A percentile compares a stretch with the other conserved stretches of the same genome.
These are phyloP conservation scores for Tephrocybe rancida DNA, from an alignment of 768 basidiomycete genomes.

Conservation along the genomic window DNA sequence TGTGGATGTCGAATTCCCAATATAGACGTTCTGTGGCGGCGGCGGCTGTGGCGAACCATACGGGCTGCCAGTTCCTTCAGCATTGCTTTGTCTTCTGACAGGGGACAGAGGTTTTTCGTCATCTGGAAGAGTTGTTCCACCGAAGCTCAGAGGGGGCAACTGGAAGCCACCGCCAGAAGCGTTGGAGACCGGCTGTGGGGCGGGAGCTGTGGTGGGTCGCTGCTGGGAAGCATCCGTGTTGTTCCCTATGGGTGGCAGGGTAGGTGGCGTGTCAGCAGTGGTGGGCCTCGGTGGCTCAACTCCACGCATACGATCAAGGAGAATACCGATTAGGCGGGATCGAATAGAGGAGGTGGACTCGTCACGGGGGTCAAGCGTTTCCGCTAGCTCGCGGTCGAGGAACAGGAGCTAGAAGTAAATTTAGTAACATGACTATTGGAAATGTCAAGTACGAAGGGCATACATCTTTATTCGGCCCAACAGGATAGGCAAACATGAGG, in stretches of 20 bases:
- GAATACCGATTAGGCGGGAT: constrained; percentile 59
- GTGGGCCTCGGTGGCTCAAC: constrained; percentile 22
- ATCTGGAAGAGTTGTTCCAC: constrained; percentile 17
- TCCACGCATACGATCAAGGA: constrained; percentile 64
- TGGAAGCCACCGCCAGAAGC: constrained; percentile 38
- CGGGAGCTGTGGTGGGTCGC: constrained; percentile 4
- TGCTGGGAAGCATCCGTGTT: constrained; percentile 9
- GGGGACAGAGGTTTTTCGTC: constrained; percentile 22
- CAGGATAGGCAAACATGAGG: constrained; percentile 94
- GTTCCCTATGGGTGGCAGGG: constrained; percentile 35
- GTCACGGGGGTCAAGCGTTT: constrained; percentile 74
- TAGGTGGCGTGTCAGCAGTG: constrained; percentile 31
- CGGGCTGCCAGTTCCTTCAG: constrained; percentile 4
- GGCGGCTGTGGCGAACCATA: not conserved
- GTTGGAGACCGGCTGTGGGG: constrained; percentile 11
- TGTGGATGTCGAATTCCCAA: constrained; percentile 11
- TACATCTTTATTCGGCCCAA: constrained; percentile 83
- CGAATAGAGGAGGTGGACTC: constrained; percentile 77
- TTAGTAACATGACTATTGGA: constrained; percentile 12
- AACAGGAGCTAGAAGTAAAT: constrained; percentile 66
- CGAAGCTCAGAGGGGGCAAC: constrained; percentile 64
- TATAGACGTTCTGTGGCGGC: not conserved
- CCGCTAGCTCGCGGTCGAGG: constrained; percentile 82
- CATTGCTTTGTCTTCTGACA: constrained; percentile 19
- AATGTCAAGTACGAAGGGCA: constrained; percentile 24